Evolutionary conservation across 805 yeast species (phyloP), one percentile per base, ranked within the genome.

Genomic region (Zygoascus ofunaensis): DNA sequence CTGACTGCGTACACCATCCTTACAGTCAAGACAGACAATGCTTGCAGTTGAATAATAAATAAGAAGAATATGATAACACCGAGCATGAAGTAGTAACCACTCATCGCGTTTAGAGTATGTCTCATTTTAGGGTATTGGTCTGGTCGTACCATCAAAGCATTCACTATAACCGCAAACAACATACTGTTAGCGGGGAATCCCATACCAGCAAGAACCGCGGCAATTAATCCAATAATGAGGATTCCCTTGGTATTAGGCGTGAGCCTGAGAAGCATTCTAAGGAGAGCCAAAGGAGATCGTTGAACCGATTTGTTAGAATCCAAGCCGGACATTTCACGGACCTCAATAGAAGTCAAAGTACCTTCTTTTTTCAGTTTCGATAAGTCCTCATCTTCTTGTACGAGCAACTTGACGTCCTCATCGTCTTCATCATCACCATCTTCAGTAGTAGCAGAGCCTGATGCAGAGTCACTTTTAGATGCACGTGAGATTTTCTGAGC

Each of bases 151-250:
- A 62, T 61, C 43, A 68, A 54, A 2, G 65, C 57, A 12, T 53
- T 45, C 36, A 66, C 56, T 18, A 58, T 55, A 32, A 59, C 60
- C n/a, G 66, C 70, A 34, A 62, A 62, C 36, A 68, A 54, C 43
- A 65, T 56, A 34, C 64, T 59, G 52, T 61, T 52, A 5, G 66
- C 58, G 12, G 67, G 62, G 48, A 62, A 66, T 17, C 66, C 67
- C 44, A 61, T 57, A 4, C 71, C 71, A 17, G 55, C 49, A 14
- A 59, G 38, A n/a, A 55, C 35, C 35, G 70, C 54, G 7, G 49
- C 48, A 33, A 48, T 15, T 4, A 49, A 43, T 15, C 67, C 66
- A 18, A 55, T 28, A 15, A 49, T 17, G 34, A 63, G 44, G 39
- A 45, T 43, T 41, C 38, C 39, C 18, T 43, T 56, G 43, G 63